Base-by-base conservation (phyloP, 768 basidiomycete species). In the Naganishia vaughanmartiniae region DNA sequence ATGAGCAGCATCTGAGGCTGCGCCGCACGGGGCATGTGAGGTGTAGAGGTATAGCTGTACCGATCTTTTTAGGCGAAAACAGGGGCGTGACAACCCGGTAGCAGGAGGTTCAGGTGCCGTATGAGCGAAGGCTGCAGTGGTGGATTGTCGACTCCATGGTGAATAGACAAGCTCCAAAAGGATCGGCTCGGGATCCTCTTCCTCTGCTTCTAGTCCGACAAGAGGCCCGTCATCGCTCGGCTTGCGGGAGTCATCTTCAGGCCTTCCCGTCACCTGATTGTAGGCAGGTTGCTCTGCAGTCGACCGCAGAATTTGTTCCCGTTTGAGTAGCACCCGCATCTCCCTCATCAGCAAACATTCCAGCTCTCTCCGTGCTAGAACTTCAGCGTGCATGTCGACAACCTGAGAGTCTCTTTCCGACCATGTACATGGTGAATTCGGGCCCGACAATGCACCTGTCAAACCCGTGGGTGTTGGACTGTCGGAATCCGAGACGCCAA, bases 1-100 rank as follows among this genome's bases (percentile, higher is more conserved):
- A 46, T 72, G 71, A 10, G 71, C 66, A 12, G 58, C 67, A 36
- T 65, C 39, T 0, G 66, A 60, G 4, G 71, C 71, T 21, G 67
- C 24, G 30, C 71, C 71, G 54, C 71, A 72, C 21, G 71, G 71
- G 34, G 65, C 65, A 31, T 72, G 71, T n/a, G 65, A 67, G 15
- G 71, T 69, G 33, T 72, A 72, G 0, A 72, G 67, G 5, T 58
- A 65, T 1, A 72, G 42, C 14, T 72, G 65, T 5, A 39, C 31
- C 30, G 34, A 51, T 9, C 17, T 30, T 33, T 68, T 28, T 1
- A 68, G 54, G 36, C 54, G 53, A 24, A 45, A 54, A 15, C 24
- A 53, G 24, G 66, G 33, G 42, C 54, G 30, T 31, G 55, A 2
- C 28, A 36, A 21, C 6, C 51, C 7, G 17, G 2, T 7, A 10